Base-by-base conservation (phyloP, 2,329 filamentous ascomycete species). In the Cladosporium velox region DNA sequence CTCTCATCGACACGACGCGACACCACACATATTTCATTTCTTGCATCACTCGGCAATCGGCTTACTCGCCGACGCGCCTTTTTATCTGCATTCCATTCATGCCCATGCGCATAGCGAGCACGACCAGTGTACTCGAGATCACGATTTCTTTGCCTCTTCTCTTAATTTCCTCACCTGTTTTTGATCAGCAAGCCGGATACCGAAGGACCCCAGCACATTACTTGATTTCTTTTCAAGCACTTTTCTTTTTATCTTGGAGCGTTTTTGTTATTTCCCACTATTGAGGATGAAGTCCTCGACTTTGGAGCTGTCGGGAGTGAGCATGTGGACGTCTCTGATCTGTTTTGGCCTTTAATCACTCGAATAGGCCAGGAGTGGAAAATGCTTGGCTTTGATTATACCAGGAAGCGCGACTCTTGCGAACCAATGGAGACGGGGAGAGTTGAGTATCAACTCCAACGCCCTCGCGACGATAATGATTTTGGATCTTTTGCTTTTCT, bases 21-120 rank as follows among this genome's bases (percentile, higher is more conserved):
- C 26, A 55, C 30, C 28, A 54, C 14, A 30, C 18, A 5, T 1
- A 5, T 21, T 55, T 34, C 28, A 12, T 55, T 34, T 55, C 26
- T 32, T 47, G 41, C 41, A 47, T 47, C 41, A 47, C 21, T 15
- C 26, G 28, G 7, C 28, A 4, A 10, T 4, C 30, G 28, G 28
- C 52, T 32, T 24, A 34, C 24, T 24, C 30, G 14, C 28, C 8
- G 52, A 21, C 52, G 3, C 8, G 52, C 18, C 28, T 30, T 55
- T 55, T 12, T 24, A 32, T 55, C 11, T 55, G 52, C 30, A 55
- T 62, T 54, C n/a, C 30, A n/a, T 47, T 44, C 14, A 30, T 32
- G 51, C 24, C 49, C 41, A 15, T 57, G 61, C 61, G 61, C 61
- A 64, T 52, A 64, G 35, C 61, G 34, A 64, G 51, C 51, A 64